Base-by-base conservation (phyloP, 2,329 filamentous ascomycete species). In the Albifimbria verrucaria region DNA sequence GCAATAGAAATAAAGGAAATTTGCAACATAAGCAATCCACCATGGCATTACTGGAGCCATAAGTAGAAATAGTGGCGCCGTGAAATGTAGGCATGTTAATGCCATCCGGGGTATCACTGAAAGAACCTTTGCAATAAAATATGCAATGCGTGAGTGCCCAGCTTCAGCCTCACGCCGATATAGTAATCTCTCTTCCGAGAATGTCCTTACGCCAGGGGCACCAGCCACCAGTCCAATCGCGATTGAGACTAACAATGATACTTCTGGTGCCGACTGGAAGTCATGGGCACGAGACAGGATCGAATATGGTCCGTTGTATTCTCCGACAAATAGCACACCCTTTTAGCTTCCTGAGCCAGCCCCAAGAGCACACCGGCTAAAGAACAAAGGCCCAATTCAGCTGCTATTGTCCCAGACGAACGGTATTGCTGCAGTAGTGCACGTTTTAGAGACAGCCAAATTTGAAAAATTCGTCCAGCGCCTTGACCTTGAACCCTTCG, bases 341-440 rank as follows among this genome's bases (percentile, higher is more conserved):
- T 79, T 70, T 74, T 71, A 17, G 72, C 68, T 48, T 76, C 71
- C 55, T 80, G 68, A 0, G 80, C 77, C 1, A 85, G 70, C 1
- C 82, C 82, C 7, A 85, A 78, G 4, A 85, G 66, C 7, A 75
- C 67, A 3, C 81, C 82, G 0, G 80, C 77, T 2, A 83, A 63
- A 1, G 72, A 72, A 5, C 77, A 78, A 32, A 83, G 72, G 7
- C 70, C 75, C 55, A 84, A 73, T 62, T 85, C 81, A 52, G 81
- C 79, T 61, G 73, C 76, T 63, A 84, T 76, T 1, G 74, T 72
- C 1, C 74, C 72, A 49, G 74, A 73, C 28, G 72, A 68, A 24
- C 82, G 80, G 57, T 77, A 78, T 65, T 86, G 82, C 64, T 86
- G 83, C 3, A 79, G 69, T 57, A 83, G 71, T 5, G 80, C 74